Evolutionary conservation across 2,329 filamentous ascomycete genomes (phyloP).

Genomic region (Shiraia sp.): DNA sequence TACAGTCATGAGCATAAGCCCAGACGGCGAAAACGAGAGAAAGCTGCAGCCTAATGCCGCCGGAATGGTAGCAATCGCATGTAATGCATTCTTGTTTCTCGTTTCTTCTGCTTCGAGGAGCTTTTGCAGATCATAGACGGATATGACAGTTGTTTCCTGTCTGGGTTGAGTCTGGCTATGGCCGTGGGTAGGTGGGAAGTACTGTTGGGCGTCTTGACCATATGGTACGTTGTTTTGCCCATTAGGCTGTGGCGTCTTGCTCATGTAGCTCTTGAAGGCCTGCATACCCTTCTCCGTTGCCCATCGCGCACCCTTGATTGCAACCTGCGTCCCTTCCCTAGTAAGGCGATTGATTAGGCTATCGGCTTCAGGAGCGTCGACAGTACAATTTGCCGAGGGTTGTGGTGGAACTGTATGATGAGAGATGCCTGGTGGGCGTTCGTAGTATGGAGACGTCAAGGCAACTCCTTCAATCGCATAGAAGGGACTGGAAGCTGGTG

Average conservation of each 20-base stretch:
- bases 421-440: constrained; percentile 58
- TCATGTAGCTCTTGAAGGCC: constrained; percentile 82
- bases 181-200: constrained; percentile 78
- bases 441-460: constrained; percentile 55
- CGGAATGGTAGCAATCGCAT: constrained; percentile 72
- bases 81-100: constrained; percentile 54
- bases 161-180: constrained; percentile 57
- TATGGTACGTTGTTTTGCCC: constrained; percentile 22
- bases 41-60: constrained; percentile 78
- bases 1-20: constrained; percentile 74
- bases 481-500: constrained; percentile 71
- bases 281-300: constrained; percentile 76
- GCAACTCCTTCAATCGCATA: constrained; percentile 70
- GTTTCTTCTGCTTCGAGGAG: constrained; percentile 55
- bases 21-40: constrained; percentile 75
- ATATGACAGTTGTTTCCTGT: constrained; percentile 72
- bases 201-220: constrained; percentile 48
- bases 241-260: constrained; percentile 44
- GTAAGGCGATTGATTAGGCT: constrained; percentile 76
- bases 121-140: constrained; percentile 70
- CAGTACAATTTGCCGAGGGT: constrained; percentile 66
- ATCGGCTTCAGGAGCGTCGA: constrained; percentile 73
- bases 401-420: constrained; percentile 71
- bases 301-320: constrained; percentile 75
- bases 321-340: constrained; percentile 76